Percentiles rank a stretch among this genome's conserved stretches.
Conservation (phyloP, 2,329 filamentous ascomycete species). For the Aulographum hederae region DNA sequence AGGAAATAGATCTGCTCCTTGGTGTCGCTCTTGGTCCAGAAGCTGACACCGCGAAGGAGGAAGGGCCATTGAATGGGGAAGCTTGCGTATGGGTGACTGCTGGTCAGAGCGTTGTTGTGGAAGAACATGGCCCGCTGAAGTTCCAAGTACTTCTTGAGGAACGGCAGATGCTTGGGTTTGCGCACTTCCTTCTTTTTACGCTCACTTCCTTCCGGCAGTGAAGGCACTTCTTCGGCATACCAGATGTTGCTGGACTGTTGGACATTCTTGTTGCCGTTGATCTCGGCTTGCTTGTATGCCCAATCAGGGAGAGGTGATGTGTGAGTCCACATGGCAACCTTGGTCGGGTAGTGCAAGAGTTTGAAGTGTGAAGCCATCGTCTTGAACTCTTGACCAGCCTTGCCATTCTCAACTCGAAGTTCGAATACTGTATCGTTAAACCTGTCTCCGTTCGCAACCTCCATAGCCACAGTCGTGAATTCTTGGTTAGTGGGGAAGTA, state of each 20-base stretch:
- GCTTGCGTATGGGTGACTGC: constrained; percentile 89
- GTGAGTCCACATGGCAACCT: constrained; percentile 99
- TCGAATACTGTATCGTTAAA: constrained; percentile 87
- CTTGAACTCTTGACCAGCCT: constrained; percentile 67
- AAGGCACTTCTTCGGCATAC: constrained; percentile 84
- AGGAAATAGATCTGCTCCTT: constrained; percentile 97
- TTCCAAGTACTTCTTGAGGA: constrained; percentile 89
- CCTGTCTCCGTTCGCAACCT: constrained; percentile 55
- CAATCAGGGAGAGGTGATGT: constrained; percentile 89
- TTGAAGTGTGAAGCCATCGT: constrained; percentile 89
- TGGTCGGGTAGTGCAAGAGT: constrained; percentile 81
- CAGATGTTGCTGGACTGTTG: constrained; percentile 81
- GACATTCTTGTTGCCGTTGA: constrained; percentile 97
- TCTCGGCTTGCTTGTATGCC: constrained; percentile 94
- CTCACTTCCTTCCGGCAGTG: constrained; percentile 49
- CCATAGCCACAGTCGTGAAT: constrained; percentile 65
- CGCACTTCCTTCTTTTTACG: constrained; percentile 60
- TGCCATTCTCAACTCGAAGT: constrained; percentile 74
- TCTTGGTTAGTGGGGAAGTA: constrained; percentile 97
- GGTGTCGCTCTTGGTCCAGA: constrained; percentile 96
- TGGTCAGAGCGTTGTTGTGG: constrained; percentile 96
- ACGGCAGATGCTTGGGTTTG: constrained; percentile 68
- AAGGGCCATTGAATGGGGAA: constrained; percentile 97
- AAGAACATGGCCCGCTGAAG: constrained; percentile 97
- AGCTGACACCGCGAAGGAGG: constrained; percentile 88